These are phyloP conservation scores for Paraphaeosphaeria minitans DNA, from an alignment of 2,329 filamentous ascomycete genomes.

Conservation along the genomic window DNA sequence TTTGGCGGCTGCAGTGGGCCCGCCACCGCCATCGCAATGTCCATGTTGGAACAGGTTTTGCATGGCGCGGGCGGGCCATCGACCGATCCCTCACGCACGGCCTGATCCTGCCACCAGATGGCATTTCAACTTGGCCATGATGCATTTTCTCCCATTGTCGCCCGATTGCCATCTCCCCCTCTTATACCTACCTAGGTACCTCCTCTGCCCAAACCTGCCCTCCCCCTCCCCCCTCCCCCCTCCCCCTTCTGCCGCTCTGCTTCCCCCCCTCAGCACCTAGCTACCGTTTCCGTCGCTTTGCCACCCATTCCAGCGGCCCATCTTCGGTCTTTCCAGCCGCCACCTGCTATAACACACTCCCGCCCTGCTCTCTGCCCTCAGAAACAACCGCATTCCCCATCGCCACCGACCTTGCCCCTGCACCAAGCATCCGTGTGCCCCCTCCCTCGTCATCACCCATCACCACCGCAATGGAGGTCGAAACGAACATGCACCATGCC, in stretches of 20 bases:
- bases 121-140: conserved; percentile 3
- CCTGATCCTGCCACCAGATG: conserved; percentile 2
- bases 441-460: neutral
- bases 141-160: conserved; percentile 2
- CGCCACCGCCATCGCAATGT: neutral
- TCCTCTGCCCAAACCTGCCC: too few species aligned
- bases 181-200: conserved; percentile 9
- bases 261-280: neutral
- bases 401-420: neutral
- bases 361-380: neutral
- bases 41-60: neutral
- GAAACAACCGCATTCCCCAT: neutral
- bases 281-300: neutral
- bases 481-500: conserved; percentile 14
- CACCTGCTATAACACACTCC: neutral
- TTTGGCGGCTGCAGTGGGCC: neutral
- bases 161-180: conserved; percentile 5
- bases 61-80: conserved; percentile 1
- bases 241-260: neutral
- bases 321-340: neutral
- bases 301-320: conserved; percentile 7
- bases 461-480: conserved; percentile 27
- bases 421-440: neutral
- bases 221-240: neutral
- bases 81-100: neutral